phyloP scores from a whole-genome alignment of 768 basidiomycete genomes.

The Hypsizygus marmoreus region DNA sequence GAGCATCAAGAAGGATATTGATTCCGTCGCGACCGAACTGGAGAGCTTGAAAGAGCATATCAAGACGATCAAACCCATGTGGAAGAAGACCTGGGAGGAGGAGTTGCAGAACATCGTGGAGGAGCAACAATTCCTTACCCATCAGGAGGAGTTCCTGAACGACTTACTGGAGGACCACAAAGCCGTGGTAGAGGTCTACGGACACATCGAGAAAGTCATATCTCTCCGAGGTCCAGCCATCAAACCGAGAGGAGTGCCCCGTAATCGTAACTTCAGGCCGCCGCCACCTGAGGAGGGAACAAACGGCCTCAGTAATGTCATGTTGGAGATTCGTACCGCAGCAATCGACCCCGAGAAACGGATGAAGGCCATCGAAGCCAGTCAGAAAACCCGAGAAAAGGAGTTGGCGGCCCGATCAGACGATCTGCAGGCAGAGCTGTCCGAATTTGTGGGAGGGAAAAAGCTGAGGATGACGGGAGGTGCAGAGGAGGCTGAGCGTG shows the following conservation, averaged over 20 bases:
- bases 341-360: slow-evolving; percentile 80
- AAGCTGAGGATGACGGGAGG: slow-evolving; percentile 96
- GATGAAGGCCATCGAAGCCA: slow-evolving; percentile 91
- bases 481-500: slow-evolving; percentile 86
- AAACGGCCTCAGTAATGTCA: slow-evolving; percentile 70
- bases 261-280: slow-evolving; percentile 57
- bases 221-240: slow-evolving; percentile 54
- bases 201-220: slow-evolving; percentile 90
- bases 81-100: slow-evolving; percentile 99
- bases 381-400: slow-evolving; percentile 75
- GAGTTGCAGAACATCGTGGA: slow-evolving; percentile 96
- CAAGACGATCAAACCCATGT: slow-evolving; percentile 88
- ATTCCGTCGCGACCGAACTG: slow-evolving; percentile 65
- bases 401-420: slow-evolving; percentile 74
- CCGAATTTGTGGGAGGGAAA: slow-evolving; percentile 83
- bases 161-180: slow-evolving; percentile 93
- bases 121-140: slow-evolving; percentile 91
- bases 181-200: slow-evolving; percentile 83
- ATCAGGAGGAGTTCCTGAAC: slow-evolving; percentile 88
- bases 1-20: slow-evolving; percentile 71
- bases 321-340: slow-evolving; percentile 89
- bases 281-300: slow-evolving; percentile 68
- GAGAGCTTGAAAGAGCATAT: slow-evolving; percentile 82
- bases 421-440: slow-evolving; percentile 82
- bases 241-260: slow-evolving; percentile 21